phyloP scores from a whole-genome alignment of 2,329 filamentous ascomycete genomes.

The Ophidiomyces ophidiicola region DNA sequence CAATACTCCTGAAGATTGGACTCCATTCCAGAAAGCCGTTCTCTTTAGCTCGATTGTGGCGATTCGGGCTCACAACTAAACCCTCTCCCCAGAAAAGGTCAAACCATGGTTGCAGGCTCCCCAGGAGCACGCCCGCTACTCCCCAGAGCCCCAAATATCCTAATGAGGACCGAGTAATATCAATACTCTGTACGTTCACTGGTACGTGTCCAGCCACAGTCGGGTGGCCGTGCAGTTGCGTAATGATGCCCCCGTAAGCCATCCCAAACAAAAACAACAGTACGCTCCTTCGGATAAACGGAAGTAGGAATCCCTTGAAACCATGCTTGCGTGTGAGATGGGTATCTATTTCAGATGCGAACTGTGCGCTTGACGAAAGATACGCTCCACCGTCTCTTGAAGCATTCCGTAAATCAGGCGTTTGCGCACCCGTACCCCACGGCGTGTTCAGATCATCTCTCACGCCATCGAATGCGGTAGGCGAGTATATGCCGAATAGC shows the following conservation, averaged over 20 bases:
- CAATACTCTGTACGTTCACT: conserved; percentile 47
- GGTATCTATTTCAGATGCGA: background rate
- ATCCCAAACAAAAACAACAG: conserved; percentile 69
- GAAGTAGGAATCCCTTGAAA: conserved; percentile 37
- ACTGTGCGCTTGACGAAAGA: background rate
- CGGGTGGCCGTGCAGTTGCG: conserved; percentile 60
- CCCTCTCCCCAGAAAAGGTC: conserved; percentile 60
- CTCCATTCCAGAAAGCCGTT: conserved; percentile 57
- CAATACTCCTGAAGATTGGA: conserved; percentile 54
- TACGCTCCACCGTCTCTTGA: background rate
- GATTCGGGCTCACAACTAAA: conserved; percentile 24
- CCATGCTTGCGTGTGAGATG: conserved; percentile 19
- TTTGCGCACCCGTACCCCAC: conserved; percentile 66
- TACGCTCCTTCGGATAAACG: conserved; percentile 45
- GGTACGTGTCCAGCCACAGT: conserved; percentile 40
- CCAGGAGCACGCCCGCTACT: conserved; percentile 60
- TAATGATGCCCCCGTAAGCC: conserved; percentile 69
- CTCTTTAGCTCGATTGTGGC: conserved; percentile 15
- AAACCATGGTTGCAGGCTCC: conserved; percentile 70
- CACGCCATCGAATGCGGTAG: conserved; percentile 42
- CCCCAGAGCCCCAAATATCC: conserved; percentile 73
- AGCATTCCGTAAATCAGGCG: conserved; percentile 38
- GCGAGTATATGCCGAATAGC: conserved; percentile 80
- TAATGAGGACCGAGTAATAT: conserved; percentile 41
- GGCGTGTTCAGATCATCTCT: conserved; percentile 41